Conservation (phyloP, 257 asterid genomes). For the Schizonepeta tenuifolia region DNA sequence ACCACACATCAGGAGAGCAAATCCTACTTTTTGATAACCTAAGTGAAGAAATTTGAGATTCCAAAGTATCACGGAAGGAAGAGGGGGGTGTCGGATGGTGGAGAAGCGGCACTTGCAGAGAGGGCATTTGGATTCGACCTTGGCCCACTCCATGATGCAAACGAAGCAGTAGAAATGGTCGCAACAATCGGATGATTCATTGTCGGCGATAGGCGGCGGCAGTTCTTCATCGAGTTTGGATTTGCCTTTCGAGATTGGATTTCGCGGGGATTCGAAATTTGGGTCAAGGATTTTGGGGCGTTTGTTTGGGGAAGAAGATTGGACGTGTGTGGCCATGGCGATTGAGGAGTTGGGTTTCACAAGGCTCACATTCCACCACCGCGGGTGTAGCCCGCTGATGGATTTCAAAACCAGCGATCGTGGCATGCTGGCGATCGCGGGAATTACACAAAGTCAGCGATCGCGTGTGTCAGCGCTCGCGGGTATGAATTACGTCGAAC, state of each 20-base stretch:
- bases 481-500: too few relatives aligned
- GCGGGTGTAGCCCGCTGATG: too few relatives aligned
- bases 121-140: slow-evolving; percentile 80
- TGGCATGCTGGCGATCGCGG: too few relatives aligned
- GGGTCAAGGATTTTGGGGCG: slow-evolving; percentile 38
- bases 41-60: neutral
- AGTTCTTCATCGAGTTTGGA: slow-evolving; percentile 32
- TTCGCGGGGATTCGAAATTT: slow-evolving; percentile 1
- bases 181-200: slow-evolving; percentile 45
- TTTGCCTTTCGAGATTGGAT: slow-evolving; percentile 44
- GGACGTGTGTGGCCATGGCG: slow-evolving; percentile 26
- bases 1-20: neutral
- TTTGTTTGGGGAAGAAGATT: slow-evolving; percentile 38
- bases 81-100: slow-evolving; percentile 44
- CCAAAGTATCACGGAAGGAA: neutral
- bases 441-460: too few relatives aligned
- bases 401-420: too few relatives aligned
- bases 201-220: slow-evolving; percentile 2
- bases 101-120: slow-evolving; percentile 76
- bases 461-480: too few relatives aligned
- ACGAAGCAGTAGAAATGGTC: slow-evolving; percentile 77
- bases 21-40: neutral
- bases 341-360: neutral
- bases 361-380: too few relatives aligned
- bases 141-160: slow-evolving; percentile 85